phyloP scores from a whole-genome alignment of 2,329 filamentous ascomycete genomes.

The Trichoderma hamatum region DNA sequence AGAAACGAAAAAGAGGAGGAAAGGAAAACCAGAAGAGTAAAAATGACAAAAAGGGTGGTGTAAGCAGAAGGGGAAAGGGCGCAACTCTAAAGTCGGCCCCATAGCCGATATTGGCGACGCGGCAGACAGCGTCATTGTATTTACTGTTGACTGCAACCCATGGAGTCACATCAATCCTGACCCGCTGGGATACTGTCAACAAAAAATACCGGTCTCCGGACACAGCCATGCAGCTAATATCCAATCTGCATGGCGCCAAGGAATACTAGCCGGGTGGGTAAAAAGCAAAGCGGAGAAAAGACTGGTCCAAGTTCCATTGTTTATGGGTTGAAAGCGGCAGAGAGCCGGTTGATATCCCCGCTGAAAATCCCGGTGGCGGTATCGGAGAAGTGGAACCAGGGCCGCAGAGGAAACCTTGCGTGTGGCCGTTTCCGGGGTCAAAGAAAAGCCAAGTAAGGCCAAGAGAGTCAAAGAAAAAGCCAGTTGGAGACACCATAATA shows the following conservation, averaged over 20 bases:
- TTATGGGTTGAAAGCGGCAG: constrained; percentile 5
- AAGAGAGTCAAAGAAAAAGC: background rate
- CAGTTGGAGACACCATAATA: background rate
- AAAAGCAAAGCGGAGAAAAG: constrained; percentile 9
- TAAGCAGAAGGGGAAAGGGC: background rate
- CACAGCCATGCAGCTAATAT: background rate
- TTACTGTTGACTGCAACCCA: constrained; percentile 13
- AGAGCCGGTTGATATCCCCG: background rate
- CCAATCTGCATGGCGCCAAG: constrained; percentile 11
- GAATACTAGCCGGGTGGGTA: constrained; percentile 23
- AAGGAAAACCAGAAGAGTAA: background rate
- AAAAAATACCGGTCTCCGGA: background rate
- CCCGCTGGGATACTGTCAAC: constrained; percentile 10
- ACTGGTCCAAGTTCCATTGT: constrained; percentile 12
- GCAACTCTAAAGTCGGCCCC: background rate
- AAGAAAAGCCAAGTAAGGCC: background rate
- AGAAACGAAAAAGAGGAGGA: background rate
- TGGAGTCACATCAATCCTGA: constrained; percentile 2
- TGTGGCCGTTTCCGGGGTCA: background rate
- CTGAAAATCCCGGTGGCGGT: constrained; percentile 7
- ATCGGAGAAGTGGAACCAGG: constrained; percentile 24
- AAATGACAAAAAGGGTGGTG: background rate
- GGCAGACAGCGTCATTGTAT: background rate
- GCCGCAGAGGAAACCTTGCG: background rate
- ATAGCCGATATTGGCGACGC: background rate